Percentiles rank a stretch among this genome's conserved stretches.
Evolutionary conservation across 257 asterid species (phyloP).

Genomic region (Ilex aquifolium): DNA sequence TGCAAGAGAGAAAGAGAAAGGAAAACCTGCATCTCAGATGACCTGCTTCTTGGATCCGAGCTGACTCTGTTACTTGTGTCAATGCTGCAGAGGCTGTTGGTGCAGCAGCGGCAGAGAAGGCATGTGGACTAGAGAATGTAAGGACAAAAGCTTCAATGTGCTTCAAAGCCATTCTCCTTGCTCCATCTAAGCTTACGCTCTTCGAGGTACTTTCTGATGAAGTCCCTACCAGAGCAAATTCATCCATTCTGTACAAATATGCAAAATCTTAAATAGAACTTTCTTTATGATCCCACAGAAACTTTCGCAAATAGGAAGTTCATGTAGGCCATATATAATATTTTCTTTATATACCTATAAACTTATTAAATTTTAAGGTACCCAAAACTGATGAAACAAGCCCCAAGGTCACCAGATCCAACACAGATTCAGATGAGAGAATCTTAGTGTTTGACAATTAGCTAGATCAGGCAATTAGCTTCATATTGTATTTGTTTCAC

Average conservation of each 20-base stretch:
- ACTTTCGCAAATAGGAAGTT: no score
- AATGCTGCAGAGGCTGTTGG: constrained; percentile 65
- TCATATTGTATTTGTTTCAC: no score
- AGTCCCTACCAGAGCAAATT: constrained; percentile 46
- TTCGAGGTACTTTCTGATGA: constrained; percentile 57
- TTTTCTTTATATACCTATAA: no score
- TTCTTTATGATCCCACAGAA: no score
- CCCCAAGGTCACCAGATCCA: no score
- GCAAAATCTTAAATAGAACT: background rate
- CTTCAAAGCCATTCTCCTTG: constrained; percentile 64
- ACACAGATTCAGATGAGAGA: no score
- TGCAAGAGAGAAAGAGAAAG: background rate
- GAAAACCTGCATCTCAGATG: constrained; percentile 87
- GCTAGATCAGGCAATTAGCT: no score
- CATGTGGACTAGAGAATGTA: constrained; percentile 57
- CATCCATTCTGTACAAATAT: constrained; percentile 63
- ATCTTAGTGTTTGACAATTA: no score
- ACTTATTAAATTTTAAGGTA: no score
- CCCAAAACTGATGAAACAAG: no score
- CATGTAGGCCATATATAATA: no score
- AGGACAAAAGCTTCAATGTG: constrained; percentile 60
- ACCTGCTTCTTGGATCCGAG: constrained; percentile 79
- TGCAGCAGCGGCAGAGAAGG: constrained; percentile 67
- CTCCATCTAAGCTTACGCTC: constrained; percentile 51
- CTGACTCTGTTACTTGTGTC: constrained; percentile 62